Evolutionary conservation across 441 rosid species (phyloP).

Genomic region (Adansonia rubrostipa): DNA sequence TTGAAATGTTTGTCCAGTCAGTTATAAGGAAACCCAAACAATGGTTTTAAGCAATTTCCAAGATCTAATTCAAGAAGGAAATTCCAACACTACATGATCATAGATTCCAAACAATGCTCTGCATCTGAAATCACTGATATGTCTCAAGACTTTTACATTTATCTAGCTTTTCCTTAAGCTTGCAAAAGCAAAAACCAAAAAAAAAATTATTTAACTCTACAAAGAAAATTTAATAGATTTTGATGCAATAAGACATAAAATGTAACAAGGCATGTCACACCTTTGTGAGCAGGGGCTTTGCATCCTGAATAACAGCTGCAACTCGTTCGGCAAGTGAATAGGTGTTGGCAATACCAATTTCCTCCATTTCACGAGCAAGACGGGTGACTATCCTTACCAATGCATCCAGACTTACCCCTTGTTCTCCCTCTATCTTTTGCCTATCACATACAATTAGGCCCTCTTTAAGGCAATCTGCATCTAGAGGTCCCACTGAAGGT

Average conservation of each 20-base stretch:
- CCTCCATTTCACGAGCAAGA: conserved; percentile 83
- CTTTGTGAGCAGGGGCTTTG: conserved; percentile 85
- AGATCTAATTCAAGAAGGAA: not conserved
- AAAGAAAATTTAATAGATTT: not conserved
- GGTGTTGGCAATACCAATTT: conserved; percentile 65
- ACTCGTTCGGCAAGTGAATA: conserved; percentile 78
- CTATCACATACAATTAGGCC: conserved; percentile 86
- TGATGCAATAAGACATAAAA: conserved; percentile 10
- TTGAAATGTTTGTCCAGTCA: conserved; percentile 1
- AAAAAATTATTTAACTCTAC: not conserved
- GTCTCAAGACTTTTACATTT: not conserved
- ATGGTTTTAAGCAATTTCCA: not conserved
- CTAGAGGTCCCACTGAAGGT: conserved; percentile 79
- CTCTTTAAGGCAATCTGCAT: conserved; percentile 71
- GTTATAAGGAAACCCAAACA: not conserved
- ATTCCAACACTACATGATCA: not conserved
- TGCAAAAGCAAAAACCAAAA: not conserved
- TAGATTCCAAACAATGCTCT: not conserved
- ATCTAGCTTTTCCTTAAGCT: not conserved
- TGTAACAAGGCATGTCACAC: conserved; percentile 48
- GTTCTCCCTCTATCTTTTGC: conserved; percentile 79
- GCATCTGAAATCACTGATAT: not conserved
- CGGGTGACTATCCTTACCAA: conserved; percentile 89
- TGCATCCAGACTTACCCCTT: conserved; percentile 93
- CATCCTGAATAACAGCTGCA: conserved; percentile 75